phyloP scores from a whole-genome alignment of 768 basidiomycete genomes.

The Kwoniella mangroviensis region DNA sequence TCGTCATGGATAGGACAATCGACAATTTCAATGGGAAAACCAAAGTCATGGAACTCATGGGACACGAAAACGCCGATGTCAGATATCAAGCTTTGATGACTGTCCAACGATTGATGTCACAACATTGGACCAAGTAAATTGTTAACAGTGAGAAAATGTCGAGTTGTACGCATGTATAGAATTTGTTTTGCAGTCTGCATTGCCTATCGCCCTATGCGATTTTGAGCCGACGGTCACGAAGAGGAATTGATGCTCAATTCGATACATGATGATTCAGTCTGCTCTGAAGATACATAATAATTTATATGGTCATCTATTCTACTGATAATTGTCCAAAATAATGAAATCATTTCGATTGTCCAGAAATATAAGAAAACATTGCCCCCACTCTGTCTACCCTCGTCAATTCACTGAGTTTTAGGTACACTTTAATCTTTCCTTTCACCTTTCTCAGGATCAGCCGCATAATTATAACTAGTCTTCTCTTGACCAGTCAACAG shows the following conservation, averaged over 20 bases:
- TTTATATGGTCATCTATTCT: background rate
- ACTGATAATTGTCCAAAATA: background rate
- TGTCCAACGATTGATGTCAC: constrained; percentile 88
- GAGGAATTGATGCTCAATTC: no score
- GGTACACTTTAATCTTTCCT: constrained; percentile 13
- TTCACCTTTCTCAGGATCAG: constrained; percentile 17
- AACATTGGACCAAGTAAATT: constrained; percentile 55
- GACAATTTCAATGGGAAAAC: constrained; percentile 83
- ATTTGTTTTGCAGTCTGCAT: background rate
- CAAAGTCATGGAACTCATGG: constrained; percentile 75
- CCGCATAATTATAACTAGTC: constrained; percentile 6
- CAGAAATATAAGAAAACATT: background rate
- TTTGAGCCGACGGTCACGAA: no score
- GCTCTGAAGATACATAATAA: background rate
- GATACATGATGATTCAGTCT: background rate
- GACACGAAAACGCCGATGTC: constrained; percentile 82
- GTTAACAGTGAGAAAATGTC: background rate
- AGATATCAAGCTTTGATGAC: constrained; percentile 89
- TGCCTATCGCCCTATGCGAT: no score
- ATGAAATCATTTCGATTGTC: background rate
- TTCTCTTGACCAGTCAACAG: constrained; percentile 18
- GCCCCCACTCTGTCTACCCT: no score
- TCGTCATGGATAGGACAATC: constrained; percentile 64
- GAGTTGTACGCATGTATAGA: constrained; percentile 34
- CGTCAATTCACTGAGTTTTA: no score